phyloP scores from a whole-genome alignment of 2,329 filamentous ascomycete species.

The Ophiostoma angusticollis region DNA sequence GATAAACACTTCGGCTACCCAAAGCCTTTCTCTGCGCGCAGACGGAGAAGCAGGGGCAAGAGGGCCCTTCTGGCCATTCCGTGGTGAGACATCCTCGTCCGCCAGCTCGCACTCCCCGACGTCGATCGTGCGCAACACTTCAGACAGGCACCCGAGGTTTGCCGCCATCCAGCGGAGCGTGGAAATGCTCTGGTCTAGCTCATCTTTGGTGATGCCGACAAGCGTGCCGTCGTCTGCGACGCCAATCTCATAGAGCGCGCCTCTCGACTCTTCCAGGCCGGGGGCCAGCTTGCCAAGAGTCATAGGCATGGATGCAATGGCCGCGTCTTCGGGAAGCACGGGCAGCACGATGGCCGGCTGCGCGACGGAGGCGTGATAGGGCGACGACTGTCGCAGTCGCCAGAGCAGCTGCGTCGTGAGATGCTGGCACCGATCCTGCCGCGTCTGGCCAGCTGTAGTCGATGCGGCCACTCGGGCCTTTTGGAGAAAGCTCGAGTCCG shows the following conservation, averaged over 20 bases:
- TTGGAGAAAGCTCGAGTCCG: conserved; percentile 16
- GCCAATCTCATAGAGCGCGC: conserved; percentile 91
- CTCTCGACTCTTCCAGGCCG: conserved; percentile 82
- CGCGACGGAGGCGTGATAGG: conserved; percentile 71
- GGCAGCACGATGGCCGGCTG: conserved; percentile 59
- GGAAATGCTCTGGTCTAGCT: conserved; percentile 79
- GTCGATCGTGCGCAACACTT: conserved; percentile 66
- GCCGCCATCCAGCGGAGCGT: conserved; percentile 86
- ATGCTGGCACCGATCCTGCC: conserved; percentile 76
- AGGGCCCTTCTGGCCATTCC: conserved; percentile 17
- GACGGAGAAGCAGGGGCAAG: no score
- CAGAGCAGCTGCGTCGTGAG: conserved; percentile 90
- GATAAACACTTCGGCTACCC: conserved; percentile 86
- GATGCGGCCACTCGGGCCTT: conserved; percentile 15
- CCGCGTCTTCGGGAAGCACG: conserved; percentile 47
- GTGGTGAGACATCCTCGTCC: conserved; percentile 29
- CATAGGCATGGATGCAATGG: conserved; percentile 32
- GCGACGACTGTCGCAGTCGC: conserved; percentile 88
- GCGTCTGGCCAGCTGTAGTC: conserved; percentile 41
- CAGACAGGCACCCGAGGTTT: conserved; percentile 74
- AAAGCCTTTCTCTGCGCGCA: conserved; percentile 46
- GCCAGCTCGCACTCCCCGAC: conserved; percentile 77
- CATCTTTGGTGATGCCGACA: conserved; percentile 75
- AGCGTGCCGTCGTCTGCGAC: conserved; percentile 90
- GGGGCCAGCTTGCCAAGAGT: conserved; percentile 50